Evolutionary conservation across 2,329 filamentous ascomycete genomes (phyloP), one percentile per base, ranked within the genome.

Genomic region (Keithomyces neogunnii): DNA sequence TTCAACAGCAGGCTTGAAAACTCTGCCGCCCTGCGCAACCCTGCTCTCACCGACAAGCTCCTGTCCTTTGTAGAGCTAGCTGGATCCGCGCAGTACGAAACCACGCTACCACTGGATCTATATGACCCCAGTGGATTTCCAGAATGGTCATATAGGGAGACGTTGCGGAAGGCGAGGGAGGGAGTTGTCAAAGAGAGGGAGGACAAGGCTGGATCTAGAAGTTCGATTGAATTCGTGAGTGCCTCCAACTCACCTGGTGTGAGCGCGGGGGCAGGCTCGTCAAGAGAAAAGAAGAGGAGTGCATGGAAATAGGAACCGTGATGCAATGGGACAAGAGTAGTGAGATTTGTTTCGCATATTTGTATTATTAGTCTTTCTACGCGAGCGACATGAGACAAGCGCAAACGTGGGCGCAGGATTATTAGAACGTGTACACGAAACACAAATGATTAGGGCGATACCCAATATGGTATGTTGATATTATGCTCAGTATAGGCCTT

Each of bases 1-100:
- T 92, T 92, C 74, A 91, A 93, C 65, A 74, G 82, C 59, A 84
- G 86, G 55, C 72, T 93, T 7, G 80, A 85, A 36, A 75, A 77
- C 52, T 86, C 84, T 0, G 69, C 78, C 1, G 81, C 85, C 6
- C 71, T 91, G 53, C 79, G 80, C 48, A 92, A 92, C 62, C 88
- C 88, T 2, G 80, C 78, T 42, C 71, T 91, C 49, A 79, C 82
- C 66, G 81, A 86, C 55, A 89, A 88, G 68, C 73, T 92, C 51
- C 75, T 89, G 71, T 75, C 73, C 29, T 91, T 89, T 69, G 83
- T 84, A 7, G 71, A 66, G 28, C 59, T 74, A 45, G 63, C 64
- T 43, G 65, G 68, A 36, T 69, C 72, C 47, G 77, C 75, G 29
- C 84, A 88, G 67, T 90, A 91, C 65, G 73, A 73, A 33, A 88